Conservation (phyloP, 306 rosid genomes). For the Canavalia ensiformis region DNA sequence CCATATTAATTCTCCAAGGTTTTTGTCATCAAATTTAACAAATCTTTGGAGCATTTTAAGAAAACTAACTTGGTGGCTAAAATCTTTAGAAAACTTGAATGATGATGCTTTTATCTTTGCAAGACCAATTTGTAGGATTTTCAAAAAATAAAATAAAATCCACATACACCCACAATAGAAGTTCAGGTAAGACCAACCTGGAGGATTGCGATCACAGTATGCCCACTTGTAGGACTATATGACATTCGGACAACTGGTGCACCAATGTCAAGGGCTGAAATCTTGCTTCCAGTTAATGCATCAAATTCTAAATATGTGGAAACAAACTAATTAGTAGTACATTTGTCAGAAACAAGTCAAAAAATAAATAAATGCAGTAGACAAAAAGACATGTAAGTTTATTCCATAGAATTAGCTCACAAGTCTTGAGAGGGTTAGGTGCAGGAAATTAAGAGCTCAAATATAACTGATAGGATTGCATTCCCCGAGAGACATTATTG, state of each 20-base stretch:
- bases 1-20: no score
- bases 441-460: conserved; percentile 5
- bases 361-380: conserved; percentile 5
- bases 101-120: no score
- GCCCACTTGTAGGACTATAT: conserved; percentile 90
- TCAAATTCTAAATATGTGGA: conserved; percentile 76
- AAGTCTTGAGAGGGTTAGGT: neutral
- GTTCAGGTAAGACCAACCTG: conserved; percentile 64
- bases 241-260: conserved; percentile 94
- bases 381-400: neutral
- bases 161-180: conserved; percentile 37
- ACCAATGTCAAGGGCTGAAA: conserved; percentile 88
- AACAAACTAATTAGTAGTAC: conserved; percentile 29
- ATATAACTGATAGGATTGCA: conserved; percentile 20
- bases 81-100: no score
- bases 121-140: no score
- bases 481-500: neutral
- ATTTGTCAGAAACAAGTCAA: conserved; percentile 33
- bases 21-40: no score
- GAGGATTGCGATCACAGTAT: conserved; percentile 85
- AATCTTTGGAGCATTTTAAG: no score
- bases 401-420: conserved; percentile 31
- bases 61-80: no score
- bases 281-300: conserved; percentile 94
- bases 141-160: neutral